Evolutionary conservation across 164 flowering plant species (phyloP).

Genomic region (Aristolochia fimbriata): DNA sequence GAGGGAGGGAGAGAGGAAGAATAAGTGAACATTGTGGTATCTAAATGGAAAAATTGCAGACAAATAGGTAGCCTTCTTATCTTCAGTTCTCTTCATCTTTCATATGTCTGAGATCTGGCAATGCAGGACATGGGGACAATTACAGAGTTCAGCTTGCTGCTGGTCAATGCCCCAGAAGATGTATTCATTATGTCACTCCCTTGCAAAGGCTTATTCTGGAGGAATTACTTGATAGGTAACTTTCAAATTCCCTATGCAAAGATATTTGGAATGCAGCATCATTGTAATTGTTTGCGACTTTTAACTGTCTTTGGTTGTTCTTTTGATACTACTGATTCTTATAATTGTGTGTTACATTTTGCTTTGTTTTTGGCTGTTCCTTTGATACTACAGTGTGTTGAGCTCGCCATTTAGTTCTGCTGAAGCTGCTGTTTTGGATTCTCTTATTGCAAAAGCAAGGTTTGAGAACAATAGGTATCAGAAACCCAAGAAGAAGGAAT

Average conservation of each 20-base stretch:
- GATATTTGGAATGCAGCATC: background rate
- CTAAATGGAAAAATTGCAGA: too few relatives aligned
- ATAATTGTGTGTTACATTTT: background rate
- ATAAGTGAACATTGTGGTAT: too few relatives aligned
- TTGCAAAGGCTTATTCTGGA: conserved; percentile 74
- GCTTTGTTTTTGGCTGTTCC: background rate
- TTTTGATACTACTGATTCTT: too few relatives aligned
- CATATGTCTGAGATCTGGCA: background rate
- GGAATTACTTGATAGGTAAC: conserved; percentile 75
- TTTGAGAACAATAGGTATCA: conserved; percentile 77
- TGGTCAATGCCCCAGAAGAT: conserved; percentile 87
- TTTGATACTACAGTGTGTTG: conserved; percentile 37
- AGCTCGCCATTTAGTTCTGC: conserved; percentile 43
- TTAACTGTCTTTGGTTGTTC: background rate
- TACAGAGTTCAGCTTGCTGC: conserved; percentile 73
- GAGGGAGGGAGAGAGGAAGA: too few relatives aligned
- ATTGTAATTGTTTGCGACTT: background rate
- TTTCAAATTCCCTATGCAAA: background rate
- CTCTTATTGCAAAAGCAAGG: conserved; percentile 67
- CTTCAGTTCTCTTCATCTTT: too few relatives aligned
- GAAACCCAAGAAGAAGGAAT: conserved; percentile 55
- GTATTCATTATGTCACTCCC: conserved; percentile 91
- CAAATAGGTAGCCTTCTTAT: too few relatives aligned
- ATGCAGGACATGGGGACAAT: conserved; percentile 59
- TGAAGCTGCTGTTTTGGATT: conserved; percentile 68